phyloP scores from a whole-genome alignment of 1,284 basidiomycete genomes.

The Ganoderma multipileum region DNA sequence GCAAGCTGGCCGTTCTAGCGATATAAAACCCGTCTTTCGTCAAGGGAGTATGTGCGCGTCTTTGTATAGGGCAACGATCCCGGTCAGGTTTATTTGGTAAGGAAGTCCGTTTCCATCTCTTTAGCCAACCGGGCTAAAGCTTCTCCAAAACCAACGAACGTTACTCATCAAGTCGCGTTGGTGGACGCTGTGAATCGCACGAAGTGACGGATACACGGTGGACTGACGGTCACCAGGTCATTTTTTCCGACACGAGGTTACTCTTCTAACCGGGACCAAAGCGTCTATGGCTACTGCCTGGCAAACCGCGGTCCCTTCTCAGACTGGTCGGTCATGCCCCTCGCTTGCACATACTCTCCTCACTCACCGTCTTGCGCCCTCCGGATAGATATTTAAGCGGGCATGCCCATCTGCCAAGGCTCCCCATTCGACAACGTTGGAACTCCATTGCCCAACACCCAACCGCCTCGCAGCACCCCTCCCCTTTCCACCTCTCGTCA shows the following conservation, averaged over 20 bases:
- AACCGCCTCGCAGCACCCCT: not conserved
- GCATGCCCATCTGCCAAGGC: not conserved
- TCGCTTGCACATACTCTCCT: not conserved
- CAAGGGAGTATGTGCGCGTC: too few species aligned
- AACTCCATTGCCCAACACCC: not conserved
- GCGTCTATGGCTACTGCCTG: not conserved
- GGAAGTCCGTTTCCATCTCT: not conserved
- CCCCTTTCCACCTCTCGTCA: not conserved
- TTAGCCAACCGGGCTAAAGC: not conserved
- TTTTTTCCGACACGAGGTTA: not conserved
- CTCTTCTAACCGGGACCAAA: not conserved
- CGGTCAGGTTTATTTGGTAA: too few species aligned
- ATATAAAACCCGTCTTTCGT: too few species aligned
- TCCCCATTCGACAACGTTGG: constrained; percentile 9
- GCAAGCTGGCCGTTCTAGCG: too few species aligned
- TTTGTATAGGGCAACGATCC: not conserved
- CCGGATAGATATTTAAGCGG: not conserved
- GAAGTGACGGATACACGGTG: not conserved
- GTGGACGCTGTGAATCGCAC: not conserved
- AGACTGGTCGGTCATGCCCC: not conserved
- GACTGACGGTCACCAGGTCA: not conserved
- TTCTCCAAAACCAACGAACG: not conserved
- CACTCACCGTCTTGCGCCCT: not conserved
- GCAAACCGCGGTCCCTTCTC: not conserved
- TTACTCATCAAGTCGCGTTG: not conserved